Evolutionary conservation across 2,329 filamentous ascomycete species (phyloP).

Genomic region (Fusarium verrucosum): DNA sequence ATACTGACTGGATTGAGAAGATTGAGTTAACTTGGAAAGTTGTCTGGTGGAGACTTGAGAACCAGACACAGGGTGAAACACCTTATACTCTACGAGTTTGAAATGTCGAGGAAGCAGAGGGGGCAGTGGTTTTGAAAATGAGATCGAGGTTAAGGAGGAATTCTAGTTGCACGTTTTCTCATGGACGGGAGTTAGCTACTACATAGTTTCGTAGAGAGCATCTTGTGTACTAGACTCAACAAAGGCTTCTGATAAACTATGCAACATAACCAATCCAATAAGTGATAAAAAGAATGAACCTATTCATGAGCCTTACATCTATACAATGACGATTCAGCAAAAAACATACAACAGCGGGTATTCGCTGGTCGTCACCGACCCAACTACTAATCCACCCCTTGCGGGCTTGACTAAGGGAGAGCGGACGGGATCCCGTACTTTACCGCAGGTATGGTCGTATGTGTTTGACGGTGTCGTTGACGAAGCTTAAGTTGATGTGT

Average conservation of each 20-base stretch:
- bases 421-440: conserved; percentile 10
- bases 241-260: too few relatives aligned
- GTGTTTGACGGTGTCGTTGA: not conserved
- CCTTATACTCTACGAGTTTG: not conserved
- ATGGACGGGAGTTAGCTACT: too few relatives aligned
- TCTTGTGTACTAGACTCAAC: too few relatives aligned
- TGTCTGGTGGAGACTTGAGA: not conserved
- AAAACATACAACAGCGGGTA: conserved; percentile 16
- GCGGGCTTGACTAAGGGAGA: conserved; percentile 7
- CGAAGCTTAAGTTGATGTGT: not conserved
- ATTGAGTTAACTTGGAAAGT: not conserved
- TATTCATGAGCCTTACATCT: too few relatives aligned
- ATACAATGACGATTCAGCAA: not conserved
- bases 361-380: too few relatives aligned
- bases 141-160: too few relatives aligned
- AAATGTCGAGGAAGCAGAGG: not conserved
- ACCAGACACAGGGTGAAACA: not conserved
- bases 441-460: conserved; percentile 13
- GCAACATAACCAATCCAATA: too few relatives aligned
- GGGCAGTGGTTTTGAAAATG: too few relatives aligned
- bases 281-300: not conserved
- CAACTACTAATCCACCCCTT: conserved; percentile 14
- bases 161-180: too few relatives aligned
- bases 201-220: too few relatives aligned
- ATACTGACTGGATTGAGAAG: not conserved